Evolutionary conservation across 768 basidiomycete genomes (phyloP).

Genomic region (Boletus tylopilopsis): DNA sequence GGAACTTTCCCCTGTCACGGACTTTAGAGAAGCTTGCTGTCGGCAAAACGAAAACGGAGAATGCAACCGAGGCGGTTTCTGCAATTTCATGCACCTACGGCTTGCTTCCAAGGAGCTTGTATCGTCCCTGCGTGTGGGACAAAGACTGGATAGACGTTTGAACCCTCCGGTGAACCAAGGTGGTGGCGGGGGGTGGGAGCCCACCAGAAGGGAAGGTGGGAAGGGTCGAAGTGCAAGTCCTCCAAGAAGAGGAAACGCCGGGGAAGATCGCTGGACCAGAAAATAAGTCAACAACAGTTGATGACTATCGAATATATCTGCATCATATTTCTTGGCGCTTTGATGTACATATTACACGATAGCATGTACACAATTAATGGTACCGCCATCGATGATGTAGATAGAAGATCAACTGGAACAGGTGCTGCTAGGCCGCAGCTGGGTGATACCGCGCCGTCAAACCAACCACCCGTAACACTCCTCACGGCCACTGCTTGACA

Average conservation of each 20-base stretch:
- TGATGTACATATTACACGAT: neutral
- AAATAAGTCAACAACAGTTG: constrained; percentile 32
- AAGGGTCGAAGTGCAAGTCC: constrained; percentile 76
- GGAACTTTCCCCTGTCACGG: constrained; percentile 97
- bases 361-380: too few relatives aligned
- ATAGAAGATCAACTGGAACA: too few relatives aligned
- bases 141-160: constrained; percentile 75
- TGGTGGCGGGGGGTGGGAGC: constrained; percentile 84
- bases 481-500: constrained; percentile 38
- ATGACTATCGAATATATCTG: too few relatives aligned
- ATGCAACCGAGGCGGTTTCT: constrained; percentile 97
- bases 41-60: constrained; percentile 98
- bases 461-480: constrained; percentile 66
- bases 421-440: too few relatives aligned
- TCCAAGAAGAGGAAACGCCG: constrained; percentile 51
- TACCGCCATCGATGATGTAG: too few relatives aligned
- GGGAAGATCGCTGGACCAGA: constrained; percentile 78
- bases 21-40: constrained; percentile 98
- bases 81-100: constrained; percentile 98
- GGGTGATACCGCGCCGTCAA: too few relatives aligned
- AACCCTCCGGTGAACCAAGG: constrained; percentile 61
- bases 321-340: neutral
- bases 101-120: constrained; percentile 84
- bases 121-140: constrained; percentile 72
- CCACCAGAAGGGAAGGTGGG: constrained; percentile 61